Base-by-base conservation (phyloP, 805 yeast species). In the Barnettozyma pratensis region DNA sequence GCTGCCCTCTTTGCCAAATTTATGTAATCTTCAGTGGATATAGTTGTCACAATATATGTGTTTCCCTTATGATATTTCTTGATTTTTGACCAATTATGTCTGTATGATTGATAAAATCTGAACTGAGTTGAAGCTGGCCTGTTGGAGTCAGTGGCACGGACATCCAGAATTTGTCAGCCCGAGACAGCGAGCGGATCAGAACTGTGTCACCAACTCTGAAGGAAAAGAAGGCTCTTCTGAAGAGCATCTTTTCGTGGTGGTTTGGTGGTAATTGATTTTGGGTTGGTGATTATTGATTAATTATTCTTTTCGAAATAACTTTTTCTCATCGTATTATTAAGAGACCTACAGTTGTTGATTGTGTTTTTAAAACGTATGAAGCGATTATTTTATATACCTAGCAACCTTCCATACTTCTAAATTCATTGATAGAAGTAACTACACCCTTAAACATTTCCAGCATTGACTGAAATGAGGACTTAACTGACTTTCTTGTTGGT, bases 21-120 rank as follows among this genome's bases (percentile, higher is more conserved):
- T 32, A 77, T 62, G 52, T 71, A 77, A 46, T 76, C 79, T 44
- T 75, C 80, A n/a, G 74, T 59, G 0, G 7, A 70, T 62, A 50
- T 65, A 73, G 41, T 34, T 1, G 69, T 62, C 7, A 19, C 62
- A 9, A 70, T 62, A 50, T 64, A 72, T 38, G 67, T 59, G 44
- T 61, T 54, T 14, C 51, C 58, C 32, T 51, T 50, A 68, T 61
- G 19, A 67, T 54, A 2, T 64, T 56, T 38, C 75, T 59, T 4
- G 75, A 68, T 12, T 56, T 51, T 6, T 63, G 42, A 2, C 73
- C 76, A 10, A 76, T 56, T 12, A 76, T 59, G 19, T 65, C 68
- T 7, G 65, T 64, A 54, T 74, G 79, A 4, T 47, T 44, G 42
- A 73, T 56, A 29, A 47, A 42, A 6, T 61, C 65, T 5, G 54